Evolutionary conservation across 2,329 filamentous ascomycete species (phyloP), one percentile per base, ranked within the genome.

Genomic region (Cladophialophora psammophila): DNA sequence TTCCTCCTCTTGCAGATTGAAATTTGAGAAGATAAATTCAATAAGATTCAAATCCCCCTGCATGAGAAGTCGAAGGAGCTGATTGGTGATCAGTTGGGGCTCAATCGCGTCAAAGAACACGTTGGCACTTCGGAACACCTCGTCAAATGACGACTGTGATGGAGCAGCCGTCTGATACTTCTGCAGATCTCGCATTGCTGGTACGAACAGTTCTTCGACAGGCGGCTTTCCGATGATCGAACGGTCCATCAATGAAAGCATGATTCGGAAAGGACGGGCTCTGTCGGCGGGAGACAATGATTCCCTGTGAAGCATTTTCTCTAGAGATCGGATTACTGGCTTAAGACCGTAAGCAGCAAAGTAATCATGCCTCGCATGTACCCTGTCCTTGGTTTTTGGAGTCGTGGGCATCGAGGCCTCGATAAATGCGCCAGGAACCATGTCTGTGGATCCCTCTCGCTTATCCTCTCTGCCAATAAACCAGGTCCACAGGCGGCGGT

Each of bases 71-170:
- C 81, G 79, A 66, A 95, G 81, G 50, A 95, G 84, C 75, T 96
- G 92, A 56, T 90, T 89, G 83, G 96, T 99, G 55, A 99, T 97
- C 20, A 98, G 83, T 7, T 91, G 91, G 74, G 94, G 96, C 79
- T 99, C 95, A 45, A 98, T 94, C 5, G 94, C 94, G 76, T 99
- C 95, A 72, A 99, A 99, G 80, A 99, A 99, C 48, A 95, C 90
- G 75, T 91, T 96, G 5, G 94, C 95, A 76, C 94, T 98, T 72
- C 92, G 89, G 72, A 98, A 85, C 2, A 98, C 93, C 77, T 99
- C 95, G 13, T 88, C 85, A 68, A 95, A 93, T 65, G 94, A 88
- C 6, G 86, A 80, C 74, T 90, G 90, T n/a, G 85, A 85, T 0
- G 85, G 79, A 10, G 90, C 87, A 60, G 82, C 82, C 32, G 82